A percentile compares a stretch with the other conserved stretches of the same genome.
Evolutionary conservation across 2,329 filamentous ascomycete species (phyloP).

Genomic region (Aspergillus sclerotialis): DNA sequence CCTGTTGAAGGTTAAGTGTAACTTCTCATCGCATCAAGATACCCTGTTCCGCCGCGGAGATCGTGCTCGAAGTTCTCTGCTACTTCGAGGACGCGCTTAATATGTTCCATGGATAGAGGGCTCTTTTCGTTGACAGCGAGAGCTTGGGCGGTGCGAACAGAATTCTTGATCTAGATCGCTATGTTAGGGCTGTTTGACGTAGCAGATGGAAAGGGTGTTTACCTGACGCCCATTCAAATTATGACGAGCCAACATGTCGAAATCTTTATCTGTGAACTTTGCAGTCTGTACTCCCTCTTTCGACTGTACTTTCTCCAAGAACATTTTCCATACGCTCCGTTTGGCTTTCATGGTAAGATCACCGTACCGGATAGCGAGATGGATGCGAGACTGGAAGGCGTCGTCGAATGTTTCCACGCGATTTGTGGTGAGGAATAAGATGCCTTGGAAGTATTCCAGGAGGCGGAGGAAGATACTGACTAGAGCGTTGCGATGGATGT

Average conservation of each 20-base stretch:
- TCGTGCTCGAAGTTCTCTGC: constrained; percentile 77
- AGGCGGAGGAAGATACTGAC: constrained; percentile 82
- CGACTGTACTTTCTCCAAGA: constrained; percentile 64
- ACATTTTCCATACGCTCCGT: constrained; percentile 75
- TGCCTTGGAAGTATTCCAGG: constrained; percentile 87
- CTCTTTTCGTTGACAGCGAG: constrained; percentile 70
- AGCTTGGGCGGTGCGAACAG: constrained; percentile 73
- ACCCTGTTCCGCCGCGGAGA: constrained; percentile 72
- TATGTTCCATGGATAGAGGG: constrained; percentile 68
- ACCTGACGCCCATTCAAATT: constrained; percentile 64
- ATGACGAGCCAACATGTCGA: constrained; percentile 58
- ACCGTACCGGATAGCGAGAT: constrained; percentile 76
- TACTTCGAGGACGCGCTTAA: constrained; percentile 76
- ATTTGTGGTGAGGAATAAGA: constrained; percentile 84
- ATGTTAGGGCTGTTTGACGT: constrained; percentile 1
- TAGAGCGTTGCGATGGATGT: constrained; percentile 77
- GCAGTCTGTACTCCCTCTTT: constrained; percentile 52
- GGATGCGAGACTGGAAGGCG: constrained; percentile 81
- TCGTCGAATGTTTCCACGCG: constrained; percentile 82
- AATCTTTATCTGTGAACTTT: constrained; percentile 54
- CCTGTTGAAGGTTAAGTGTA: constrained; percentile 42
- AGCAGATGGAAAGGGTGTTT: constrained; percentile 14
- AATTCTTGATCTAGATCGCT: constrained; percentile 72
- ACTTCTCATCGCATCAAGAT: constrained; percentile 75
- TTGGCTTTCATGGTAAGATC: constrained; percentile 66